Percentiles rank a stretch among this genome's conserved stretches.
Evolutionary conservation across 2,329 filamentous ascomycete genomes (phyloP).

Genomic region (Plenodomus lindquistii): DNA sequence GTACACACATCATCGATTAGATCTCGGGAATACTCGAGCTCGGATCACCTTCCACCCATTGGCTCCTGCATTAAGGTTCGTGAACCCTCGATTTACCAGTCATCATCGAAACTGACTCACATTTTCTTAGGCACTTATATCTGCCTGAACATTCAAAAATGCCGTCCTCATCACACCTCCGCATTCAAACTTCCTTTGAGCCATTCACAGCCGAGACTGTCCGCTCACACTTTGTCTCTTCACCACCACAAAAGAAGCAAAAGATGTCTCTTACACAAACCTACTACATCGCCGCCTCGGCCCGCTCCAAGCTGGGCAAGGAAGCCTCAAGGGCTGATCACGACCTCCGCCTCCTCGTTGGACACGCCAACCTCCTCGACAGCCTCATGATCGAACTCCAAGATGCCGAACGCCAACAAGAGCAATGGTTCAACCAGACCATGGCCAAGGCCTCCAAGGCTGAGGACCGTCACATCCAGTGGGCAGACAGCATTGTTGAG

Average conservation of each 20-base stretch:
- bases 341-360: constrained; percentile 91
- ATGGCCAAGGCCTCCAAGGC: constrained; percentile 72
- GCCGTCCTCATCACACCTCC: constrained; percentile 53
- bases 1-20: not conserved
- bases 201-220: constrained; percentile 51
- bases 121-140: constrained; percentile 31
- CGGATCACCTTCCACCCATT: constrained; percentile 41
- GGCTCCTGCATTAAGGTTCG: constrained; percentile 38
- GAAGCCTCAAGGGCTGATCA: constrained; percentile 91
- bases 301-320: constrained; percentile 89
- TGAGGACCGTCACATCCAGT: constrained; percentile 76
- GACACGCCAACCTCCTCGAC: constrained; percentile 97
- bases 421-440: constrained; percentile 96
- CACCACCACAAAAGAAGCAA: constrained; percentile 62
- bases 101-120: constrained; percentile 58
- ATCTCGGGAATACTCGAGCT: constrained; percentile 13
- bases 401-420: constrained; percentile 92
- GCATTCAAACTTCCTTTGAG: constrained; percentile 52
- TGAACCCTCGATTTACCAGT: constrained; percentile 36
- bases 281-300: constrained; percentile 97
- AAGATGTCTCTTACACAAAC: constrained; percentile 98
- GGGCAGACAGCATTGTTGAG: constrained; percentile 79
- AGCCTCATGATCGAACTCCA: constrained; percentile 88
- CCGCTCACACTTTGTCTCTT: constrained; percentile 48
- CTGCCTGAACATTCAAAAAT: constrained; percentile 43